Conservation (phyloP, 2,329 filamentous ascomycete species). For the Clonostachys byssicola region DNA sequence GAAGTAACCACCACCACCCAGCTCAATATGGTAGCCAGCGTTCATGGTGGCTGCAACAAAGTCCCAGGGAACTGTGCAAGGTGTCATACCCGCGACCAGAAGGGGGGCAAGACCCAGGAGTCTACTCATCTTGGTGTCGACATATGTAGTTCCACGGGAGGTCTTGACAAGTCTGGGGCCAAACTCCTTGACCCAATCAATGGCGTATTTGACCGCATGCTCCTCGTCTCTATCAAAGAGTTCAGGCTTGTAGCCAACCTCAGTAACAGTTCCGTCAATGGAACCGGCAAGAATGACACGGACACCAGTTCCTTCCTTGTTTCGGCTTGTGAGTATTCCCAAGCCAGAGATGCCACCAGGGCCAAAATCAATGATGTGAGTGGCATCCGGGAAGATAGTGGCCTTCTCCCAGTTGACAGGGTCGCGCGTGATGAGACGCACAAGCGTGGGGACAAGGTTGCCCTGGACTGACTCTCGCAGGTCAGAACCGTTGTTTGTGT, state of each 20-base stretch:
- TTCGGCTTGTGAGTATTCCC: constrained; percentile 92
- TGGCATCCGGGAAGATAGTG: constrained; percentile 84
- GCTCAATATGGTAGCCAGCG: constrained; percentile 89
- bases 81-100: constrained; percentile 93
- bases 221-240: constrained; percentile 95
- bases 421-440: constrained; percentile 92
- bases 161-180: constrained; percentile 90
- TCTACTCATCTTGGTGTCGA: constrained; percentile 95
- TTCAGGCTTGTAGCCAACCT: constrained; percentile 97
- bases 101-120: constrained; percentile 80
- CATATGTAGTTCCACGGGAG: constrained; percentile 81
- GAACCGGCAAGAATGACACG: constrained; percentile 91
- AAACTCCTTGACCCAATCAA: constrained; percentile 97
- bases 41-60: constrained; percentile 93
- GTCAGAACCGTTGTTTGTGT: constrained; percentile 87
- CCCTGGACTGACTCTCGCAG: constrained; percentile 65
- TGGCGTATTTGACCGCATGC: constrained; percentile 88
- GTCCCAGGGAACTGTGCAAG: constrained; percentile 83
- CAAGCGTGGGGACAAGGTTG: constrained; percentile 79
- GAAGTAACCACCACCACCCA: constrained; percentile 88
- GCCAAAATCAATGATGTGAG: constrained; percentile 94
- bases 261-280: constrained; percentile 83
- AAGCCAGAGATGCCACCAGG: constrained; percentile 96
- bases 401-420: constrained; percentile 95
- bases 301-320: constrained; percentile 97